Base-by-base conservation (phyloP, 108 stramenopile genomes). In the Nannochloropsis oceanica region DNA sequence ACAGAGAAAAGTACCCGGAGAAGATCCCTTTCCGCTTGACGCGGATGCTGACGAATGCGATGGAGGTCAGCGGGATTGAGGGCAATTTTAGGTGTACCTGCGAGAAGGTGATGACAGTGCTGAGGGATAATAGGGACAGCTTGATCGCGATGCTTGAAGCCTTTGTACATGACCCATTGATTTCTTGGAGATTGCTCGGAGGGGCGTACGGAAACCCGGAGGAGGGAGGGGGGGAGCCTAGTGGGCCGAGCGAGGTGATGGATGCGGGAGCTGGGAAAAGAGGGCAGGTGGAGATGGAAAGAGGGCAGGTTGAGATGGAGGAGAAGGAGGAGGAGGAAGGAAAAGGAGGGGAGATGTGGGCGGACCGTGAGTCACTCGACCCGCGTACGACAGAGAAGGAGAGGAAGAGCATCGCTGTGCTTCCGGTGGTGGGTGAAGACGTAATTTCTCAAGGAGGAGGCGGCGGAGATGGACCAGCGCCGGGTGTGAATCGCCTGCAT, bases 121-220 rank as follows among this genome's bases (percentile, higher is more conserved):
- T 99, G 83, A 92, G 97, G 44, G 95, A 96, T 84, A 97, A 95
- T 89, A 87, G 95, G 42, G 98, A 98, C 88, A 95, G 95, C 25
- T 89, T 99, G 73, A 95, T 98, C 27, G 95, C 97, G 18, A 97
- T 99, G 97, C 92, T 99, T 25, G 98, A 98, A 89, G 98, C 99
- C 73, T 99, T 99, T 91, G 96, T 99, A 25, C 95, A 99, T 85
- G 99, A 99, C 91, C 99, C 99, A 25, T 91, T 99, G 8, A 98
- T 99, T 82, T 96, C 96, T 27, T 99, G 98, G 98, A 93, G 99
- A 79, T 90, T 99, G 80, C 89, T 97, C 12, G 80, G 25, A 43
- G 83, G 20, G 13, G 90, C 89, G 73, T 88, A 81, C 46, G 92
- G 84, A 13, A 80, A 83, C 79, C 83, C 25, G 83, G 90, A 26